Evolutionary conservation across 2,329 filamentous ascomycete species (phyloP).

Genomic region (Akanthomyces dipterigenus): DNA sequence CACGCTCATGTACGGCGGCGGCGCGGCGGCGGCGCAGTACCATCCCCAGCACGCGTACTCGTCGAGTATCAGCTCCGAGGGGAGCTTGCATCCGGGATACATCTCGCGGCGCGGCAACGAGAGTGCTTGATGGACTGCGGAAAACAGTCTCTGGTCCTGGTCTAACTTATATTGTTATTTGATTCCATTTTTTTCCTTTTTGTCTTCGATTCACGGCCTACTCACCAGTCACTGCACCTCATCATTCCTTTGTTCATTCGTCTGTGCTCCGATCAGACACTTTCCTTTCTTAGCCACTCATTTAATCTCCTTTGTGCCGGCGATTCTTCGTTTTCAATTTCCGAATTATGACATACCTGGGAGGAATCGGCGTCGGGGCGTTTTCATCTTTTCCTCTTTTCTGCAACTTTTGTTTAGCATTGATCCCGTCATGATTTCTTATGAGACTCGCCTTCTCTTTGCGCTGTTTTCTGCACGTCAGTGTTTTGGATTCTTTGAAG

Average conservation of each 20-base stretch:
- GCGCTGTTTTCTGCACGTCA: not conserved
- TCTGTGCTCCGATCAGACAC: not conserved
- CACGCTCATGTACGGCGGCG: not conserved
- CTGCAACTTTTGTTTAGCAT: not conserved
- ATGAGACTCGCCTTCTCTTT: not conserved
- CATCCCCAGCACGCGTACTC: conserved; percentile 41
- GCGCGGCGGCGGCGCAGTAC: conserved; percentile 23
- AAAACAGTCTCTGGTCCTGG: conserved; percentile 14
- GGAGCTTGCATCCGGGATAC: conserved; percentile 28
- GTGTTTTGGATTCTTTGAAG: not conserved
- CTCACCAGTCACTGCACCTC: conserved; percentile 1
- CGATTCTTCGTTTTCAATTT: not conserved
- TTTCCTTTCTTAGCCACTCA: not conserved
- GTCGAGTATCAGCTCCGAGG: conserved; percentile 46
- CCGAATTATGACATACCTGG: not conserved
- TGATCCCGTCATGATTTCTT: not conserved
- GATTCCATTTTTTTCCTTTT: not conserved
- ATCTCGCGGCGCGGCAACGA: conserved; percentile 20
- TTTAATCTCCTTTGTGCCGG: conserved; percentile 7
- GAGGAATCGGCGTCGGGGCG: not conserved
- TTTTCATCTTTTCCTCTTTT: not conserved
- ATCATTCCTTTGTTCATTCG: conserved; percentile 1
- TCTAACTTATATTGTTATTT: not conserved
- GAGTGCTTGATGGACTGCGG: conserved; percentile 30
- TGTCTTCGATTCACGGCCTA: not conserved